These are phyloP conservation scores for Yarrowia osloensis DNA, from an alignment of 805 yeast species.

Conservation along the genomic window DNA sequence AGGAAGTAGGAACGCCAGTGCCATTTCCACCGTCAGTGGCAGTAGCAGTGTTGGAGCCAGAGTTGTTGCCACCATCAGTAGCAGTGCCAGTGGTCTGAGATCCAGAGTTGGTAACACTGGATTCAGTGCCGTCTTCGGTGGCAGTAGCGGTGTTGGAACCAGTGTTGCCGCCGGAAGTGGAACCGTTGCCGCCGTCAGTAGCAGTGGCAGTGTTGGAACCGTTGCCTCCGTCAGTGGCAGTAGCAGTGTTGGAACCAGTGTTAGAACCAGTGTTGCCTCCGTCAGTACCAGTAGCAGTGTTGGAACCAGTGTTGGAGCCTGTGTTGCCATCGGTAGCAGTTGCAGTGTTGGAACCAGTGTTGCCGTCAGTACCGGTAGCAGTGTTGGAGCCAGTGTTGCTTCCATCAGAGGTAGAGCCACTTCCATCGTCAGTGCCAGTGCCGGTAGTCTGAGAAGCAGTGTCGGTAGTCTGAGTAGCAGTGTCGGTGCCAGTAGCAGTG, in stretches of 20 bases:
- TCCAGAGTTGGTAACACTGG: not conserved
- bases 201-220: not conserved
- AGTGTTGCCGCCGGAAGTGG: no score
- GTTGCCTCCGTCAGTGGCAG: no score
- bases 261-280: not conserved
- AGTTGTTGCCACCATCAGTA: no score
- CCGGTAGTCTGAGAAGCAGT: not conserved
- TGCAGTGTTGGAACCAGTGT: not conserved
- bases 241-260: not conserved
- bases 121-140: not conserved
- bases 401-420: no score
- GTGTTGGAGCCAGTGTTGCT: not conserved
- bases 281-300: not conserved
- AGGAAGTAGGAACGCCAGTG: not conserved
- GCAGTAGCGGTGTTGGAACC: not conserved
- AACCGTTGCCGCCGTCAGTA: no score
- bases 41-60: no score
- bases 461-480: not conserved
- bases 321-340: not conserved
- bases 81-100: not conserved
- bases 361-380: not conserved
- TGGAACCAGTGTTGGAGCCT: not conserved
- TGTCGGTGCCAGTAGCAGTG: not conserved
- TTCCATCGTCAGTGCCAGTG: not conserved
- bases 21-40: no score